Conservation (phyloP, 75 land plant genomes). For the Pseudotsuga menziesii region DNA sequence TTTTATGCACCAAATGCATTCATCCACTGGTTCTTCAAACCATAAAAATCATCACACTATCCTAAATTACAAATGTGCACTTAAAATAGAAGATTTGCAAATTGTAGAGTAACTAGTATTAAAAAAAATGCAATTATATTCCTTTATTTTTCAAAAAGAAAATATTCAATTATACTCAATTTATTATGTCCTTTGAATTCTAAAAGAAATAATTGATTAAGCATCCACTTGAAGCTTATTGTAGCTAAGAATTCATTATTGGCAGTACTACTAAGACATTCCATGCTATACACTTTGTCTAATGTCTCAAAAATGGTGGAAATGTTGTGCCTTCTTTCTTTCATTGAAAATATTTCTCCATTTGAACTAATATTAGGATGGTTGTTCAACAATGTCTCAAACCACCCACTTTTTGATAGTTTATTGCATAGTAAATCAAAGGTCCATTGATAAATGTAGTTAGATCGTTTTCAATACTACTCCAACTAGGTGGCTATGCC, state of each 20-base stretch:
- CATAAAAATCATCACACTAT: background rate
- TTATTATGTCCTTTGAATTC: background rate
- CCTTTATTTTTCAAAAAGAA: background rate
- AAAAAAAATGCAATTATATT: background rate
- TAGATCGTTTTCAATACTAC: slow-evolving; percentile 75
- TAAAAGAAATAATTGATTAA: slow-evolving; percentile 67
- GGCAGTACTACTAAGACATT: slow-evolving; percentile 75
- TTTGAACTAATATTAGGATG: slow-evolving; percentile 79
- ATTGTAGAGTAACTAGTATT: background rate
- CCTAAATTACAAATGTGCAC: background rate
- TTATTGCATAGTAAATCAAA: slow-evolving; percentile 59
- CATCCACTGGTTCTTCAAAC: background rate
- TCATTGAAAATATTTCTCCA: slow-evolving; percentile 65
- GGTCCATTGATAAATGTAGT: slow-evolving; percentile 73
- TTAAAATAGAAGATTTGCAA: background rate
- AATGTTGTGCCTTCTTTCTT: slow-evolving; percentile 43
- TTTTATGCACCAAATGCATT: background rate
- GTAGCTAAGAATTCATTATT: slow-evolving; percentile 82
- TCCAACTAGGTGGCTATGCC: slow-evolving; percentile 96
- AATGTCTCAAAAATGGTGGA: slow-evolving; percentile 39
- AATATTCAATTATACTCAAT: slow-evolving; percentile 1
- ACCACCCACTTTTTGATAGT: slow-evolving; percentile 89
- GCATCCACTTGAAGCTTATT: slow-evolving; percentile 92
- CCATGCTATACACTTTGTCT: slow-evolving; percentile 69
- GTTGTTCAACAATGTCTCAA: slow-evolving; percentile 79